Conservation (phyloP, 2,329 filamentous ascomycete genomes). For the Claviceps capensis region DNA sequence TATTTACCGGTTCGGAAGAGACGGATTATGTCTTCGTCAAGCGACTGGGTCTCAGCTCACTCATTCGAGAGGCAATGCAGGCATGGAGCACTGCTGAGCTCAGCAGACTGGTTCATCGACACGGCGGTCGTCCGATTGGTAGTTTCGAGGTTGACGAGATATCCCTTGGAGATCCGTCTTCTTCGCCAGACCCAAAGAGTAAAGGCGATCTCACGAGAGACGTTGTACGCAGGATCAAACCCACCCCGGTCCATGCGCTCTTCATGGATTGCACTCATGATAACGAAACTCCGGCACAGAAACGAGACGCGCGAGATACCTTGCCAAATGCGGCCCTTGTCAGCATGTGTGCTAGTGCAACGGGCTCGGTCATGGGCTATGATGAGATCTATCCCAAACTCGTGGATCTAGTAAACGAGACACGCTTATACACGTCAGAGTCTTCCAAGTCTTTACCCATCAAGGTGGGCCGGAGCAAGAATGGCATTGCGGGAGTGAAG, state of each 20-base stretch:
- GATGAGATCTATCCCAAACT: constrained; percentile 91
- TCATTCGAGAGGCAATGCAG: constrained; percentile 97
- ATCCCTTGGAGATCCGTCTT: constrained; percentile 41
- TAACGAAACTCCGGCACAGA: constrained; percentile 91
- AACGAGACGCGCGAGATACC: constrained; percentile 85
- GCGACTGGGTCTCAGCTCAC: constrained; percentile 73
- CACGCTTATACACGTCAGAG: constrained; percentile 63
- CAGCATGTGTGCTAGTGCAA: constrained; percentile 88
- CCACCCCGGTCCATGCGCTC: constrained; percentile 79
- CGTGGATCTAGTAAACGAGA: constrained; percentile 88
- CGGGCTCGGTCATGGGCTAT: constrained; percentile 94
- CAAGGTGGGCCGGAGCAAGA: constrained; percentile 54
- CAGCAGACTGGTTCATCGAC: constrained; percentile 81
- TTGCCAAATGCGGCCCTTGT: constrained; percentile 88
- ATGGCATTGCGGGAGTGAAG: constrained; percentile 81
- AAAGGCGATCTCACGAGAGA: constrained; percentile 35
- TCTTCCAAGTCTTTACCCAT: constrained; percentile 50
- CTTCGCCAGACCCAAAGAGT: constrained; percentile 14
- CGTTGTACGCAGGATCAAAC: constrained; percentile 67
- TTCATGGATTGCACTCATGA: constrained; percentile 99
- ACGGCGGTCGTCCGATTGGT: constrained; percentile 87
- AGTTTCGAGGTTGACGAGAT: constrained; percentile 93
- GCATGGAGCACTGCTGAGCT: constrained; percentile 91
- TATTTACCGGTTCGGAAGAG: constrained; percentile 90
- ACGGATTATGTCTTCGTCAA: constrained; percentile 96